phyloP scores from a whole-genome alignment of 2,329 filamentous ascomycete genomes.

The Aspergillus costaricaensis region DNA sequence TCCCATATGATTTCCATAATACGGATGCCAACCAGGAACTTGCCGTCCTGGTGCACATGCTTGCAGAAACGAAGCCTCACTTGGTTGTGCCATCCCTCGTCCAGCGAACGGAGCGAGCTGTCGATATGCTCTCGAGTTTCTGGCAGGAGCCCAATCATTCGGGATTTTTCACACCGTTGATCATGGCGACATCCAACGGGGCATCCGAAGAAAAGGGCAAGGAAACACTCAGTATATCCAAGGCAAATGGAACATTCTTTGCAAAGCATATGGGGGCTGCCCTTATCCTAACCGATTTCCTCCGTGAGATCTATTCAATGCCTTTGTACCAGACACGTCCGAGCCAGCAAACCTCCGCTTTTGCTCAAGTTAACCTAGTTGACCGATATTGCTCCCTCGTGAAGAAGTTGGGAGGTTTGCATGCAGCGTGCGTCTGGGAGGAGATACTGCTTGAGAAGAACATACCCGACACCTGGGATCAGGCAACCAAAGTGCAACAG shows the following conservation, averaged over 20 bases:
- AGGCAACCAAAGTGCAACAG: slow-evolving; percentile 46
- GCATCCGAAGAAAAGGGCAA: slow-evolving; percentile 3
- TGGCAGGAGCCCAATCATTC: slow-evolving; percentile 50
- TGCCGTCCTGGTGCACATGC: slow-evolving; percentile 70
- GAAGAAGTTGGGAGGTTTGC: slow-evolving; percentile 71
- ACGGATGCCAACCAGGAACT: slow-evolving; percentile 69
- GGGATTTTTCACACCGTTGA: slow-evolving; percentile 72
- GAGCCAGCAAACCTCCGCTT: slow-evolving; percentile 60
- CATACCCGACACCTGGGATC: slow-evolving; percentile 65
- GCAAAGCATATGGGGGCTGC: slow-evolving; percentile 77
- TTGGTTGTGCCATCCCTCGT: slow-evolving; percentile 80
- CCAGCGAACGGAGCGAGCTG: slow-evolving; percentile 68
- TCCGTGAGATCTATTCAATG: slow-evolving; percentile 71
- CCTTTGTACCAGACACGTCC: slow-evolving; percentile 66
- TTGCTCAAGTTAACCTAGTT: slow-evolving; percentile 76
- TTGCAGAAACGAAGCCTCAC: slow-evolving; percentile 79
- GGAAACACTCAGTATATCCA: slow-evolving; percentile 22
- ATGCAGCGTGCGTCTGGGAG: slow-evolving; percentile 81
- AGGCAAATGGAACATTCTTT: slow-evolving; percentile 69
- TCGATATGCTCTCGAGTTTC: slow-evolving; percentile 69
- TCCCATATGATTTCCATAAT: slow-evolving; percentile 72
- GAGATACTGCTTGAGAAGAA: slow-evolving; percentile 73
- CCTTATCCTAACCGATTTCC: slow-evolving; percentile 73
- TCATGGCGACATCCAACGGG: slow-evolving; percentile 32
- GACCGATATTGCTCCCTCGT: slow-evolving; percentile 80